Percentiles rank a stretch among this genome's conserved stretches.
Evolutionary conservation across 345 rosid species (phyloP).

Genomic region (Citrus mangshanensis): DNA sequence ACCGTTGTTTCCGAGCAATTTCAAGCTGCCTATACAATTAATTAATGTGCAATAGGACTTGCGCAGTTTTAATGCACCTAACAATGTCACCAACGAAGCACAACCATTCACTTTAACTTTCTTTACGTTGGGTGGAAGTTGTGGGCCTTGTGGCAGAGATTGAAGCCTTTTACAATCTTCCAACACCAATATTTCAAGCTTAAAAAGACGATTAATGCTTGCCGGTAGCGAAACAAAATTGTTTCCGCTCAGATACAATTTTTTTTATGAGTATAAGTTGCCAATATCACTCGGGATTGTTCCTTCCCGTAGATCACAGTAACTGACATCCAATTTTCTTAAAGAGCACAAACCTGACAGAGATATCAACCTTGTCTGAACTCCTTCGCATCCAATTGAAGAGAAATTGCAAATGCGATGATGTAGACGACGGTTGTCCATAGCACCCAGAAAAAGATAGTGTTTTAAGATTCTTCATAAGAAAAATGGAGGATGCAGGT

Average conservation of each 20-base stretch:
- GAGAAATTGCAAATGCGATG: neutral
- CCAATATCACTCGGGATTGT: too few species aligned
- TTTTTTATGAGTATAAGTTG: too few species aligned
- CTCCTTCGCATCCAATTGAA: neutral
- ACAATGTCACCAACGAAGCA: slow-evolving; percentile 13
- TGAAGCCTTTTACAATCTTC: slow-evolving; percentile 14
- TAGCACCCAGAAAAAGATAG: too few species aligned
- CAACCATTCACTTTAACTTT: slow-evolving; percentile 7
- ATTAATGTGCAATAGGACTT: neutral
- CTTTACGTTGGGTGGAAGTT: slow-evolving; percentile 21
- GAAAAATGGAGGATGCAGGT: neutral
- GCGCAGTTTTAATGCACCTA: slow-evolving; percentile 1
- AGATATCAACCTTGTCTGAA: neutral
- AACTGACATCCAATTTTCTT: too few species aligned
- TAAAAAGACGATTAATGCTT: too few species aligned
- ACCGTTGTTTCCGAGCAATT: neutral
- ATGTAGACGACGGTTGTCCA: too few species aligned
- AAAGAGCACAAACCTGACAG: neutral
- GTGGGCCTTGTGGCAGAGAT: too few species aligned
- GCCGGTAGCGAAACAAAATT: too few species aligned
- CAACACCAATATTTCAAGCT: too few species aligned
- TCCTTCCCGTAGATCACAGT: too few species aligned
- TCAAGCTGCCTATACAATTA: slow-evolving; percentile 12
- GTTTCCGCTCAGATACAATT: too few species aligned
- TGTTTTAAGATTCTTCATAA: too few species aligned